Percentiles rank a stretch among this genome's conserved stretches.
phyloP scores from a whole-genome alignment of 768 basidiomycete genomes.

The Mycena belliarum region DNA sequence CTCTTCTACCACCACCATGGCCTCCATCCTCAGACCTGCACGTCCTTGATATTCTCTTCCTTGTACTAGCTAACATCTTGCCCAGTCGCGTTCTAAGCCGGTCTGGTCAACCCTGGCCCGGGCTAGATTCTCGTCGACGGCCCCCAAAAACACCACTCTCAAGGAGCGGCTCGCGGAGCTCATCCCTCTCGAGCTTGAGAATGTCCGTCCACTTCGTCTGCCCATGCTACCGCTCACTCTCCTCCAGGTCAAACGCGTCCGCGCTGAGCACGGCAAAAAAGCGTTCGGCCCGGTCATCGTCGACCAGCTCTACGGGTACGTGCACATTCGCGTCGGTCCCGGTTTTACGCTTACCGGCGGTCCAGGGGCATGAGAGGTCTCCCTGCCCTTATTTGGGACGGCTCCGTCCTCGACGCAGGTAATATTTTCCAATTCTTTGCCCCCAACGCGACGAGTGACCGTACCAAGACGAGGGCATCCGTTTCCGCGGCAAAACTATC shows the following conservation, averaged over 20 bases:
- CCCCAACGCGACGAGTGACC: slow-evolving; percentile 13
- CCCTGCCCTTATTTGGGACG: slow-evolving; percentile 97
- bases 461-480: slow-evolving; percentile 85
- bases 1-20: slow-evolving; percentile 36
- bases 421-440: not conserved
- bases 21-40: slow-evolving; percentile 42
- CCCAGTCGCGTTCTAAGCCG: slow-evolving; percentile 53
- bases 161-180: slow-evolving; percentile 93
- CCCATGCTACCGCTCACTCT: slow-evolving; percentile 7
- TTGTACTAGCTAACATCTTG: slow-evolving; percentile 12
- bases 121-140: slow-evolving; percentile 65
- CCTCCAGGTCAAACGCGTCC: slow-evolving; percentile 75
- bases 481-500: slow-evolving; percentile 96
- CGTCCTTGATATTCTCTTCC: slow-evolving; percentile 20
- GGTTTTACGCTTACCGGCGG: slow-evolving; percentile 9
- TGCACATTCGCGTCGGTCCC: not conserved
- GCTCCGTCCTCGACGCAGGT: slow-evolving; percentile 94
- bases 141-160: slow-evolving; percentile 69
- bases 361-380: slow-evolving; percentile 83
- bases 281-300: slow-evolving; percentile 89
- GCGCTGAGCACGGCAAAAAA: slow-evolving; percentile 88
- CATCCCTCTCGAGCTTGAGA: slow-evolving; percentile 85
- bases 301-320: slow-evolving; percentile 87
- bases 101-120: slow-evolving; percentile 46
- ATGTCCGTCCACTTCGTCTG: slow-evolving; percentile 40